Conservation (phyloP, 1,284 basidiomycete species). For the Sporisorium sorghi region DNA sequence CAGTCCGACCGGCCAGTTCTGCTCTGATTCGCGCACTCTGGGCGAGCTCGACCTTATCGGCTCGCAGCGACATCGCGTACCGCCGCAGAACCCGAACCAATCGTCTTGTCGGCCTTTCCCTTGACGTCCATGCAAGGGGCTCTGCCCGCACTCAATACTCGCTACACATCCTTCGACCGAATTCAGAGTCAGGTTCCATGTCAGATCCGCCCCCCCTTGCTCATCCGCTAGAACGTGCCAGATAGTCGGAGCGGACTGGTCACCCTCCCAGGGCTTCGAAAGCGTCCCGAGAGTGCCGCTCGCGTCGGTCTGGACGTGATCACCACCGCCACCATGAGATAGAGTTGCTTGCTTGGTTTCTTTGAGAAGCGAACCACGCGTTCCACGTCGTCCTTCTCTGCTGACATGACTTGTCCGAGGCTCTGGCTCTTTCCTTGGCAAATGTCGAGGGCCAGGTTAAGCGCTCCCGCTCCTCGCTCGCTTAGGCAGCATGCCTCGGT, state of each 20-base stretch:
- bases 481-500: slow-evolving; percentile 26
- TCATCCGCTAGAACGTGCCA: not conserved
- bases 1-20: slow-evolving; percentile 9
- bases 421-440: not conserved
- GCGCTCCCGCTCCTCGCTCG: slow-evolving; percentile 13
- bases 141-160: slow-evolving; percentile 1
- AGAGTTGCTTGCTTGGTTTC: not conserved
- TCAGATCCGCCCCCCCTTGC: slow-evolving; percentile 5
- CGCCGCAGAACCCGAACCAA: too few relatives aligned
- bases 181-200: not conserved
- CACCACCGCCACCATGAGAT: not conserved
- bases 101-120: too few relatives aligned
- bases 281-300: slow-evolving; percentile 11
- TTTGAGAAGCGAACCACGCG: not conserved
- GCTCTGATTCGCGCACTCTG: not conserved
- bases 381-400: not conserved
- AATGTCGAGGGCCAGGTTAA: slow-evolving; percentile 2
- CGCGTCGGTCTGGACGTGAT: slow-evolving; percentile 12
- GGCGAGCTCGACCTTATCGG: too few relatives aligned
- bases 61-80: too few relatives aligned
- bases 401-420: slow-evolving; percentile 32
- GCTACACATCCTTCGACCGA: not conserved
- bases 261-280: not conserved
- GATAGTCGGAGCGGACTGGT: slow-evolving; percentile 4
- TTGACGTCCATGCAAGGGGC: slow-evolving; percentile 5